Percentiles rank a stretch among this genome's conserved stretches.
Evolutionary conservation across 805 yeast species (phyloP).

Genomic region (Sugiyamaella marilandica): DNA sequence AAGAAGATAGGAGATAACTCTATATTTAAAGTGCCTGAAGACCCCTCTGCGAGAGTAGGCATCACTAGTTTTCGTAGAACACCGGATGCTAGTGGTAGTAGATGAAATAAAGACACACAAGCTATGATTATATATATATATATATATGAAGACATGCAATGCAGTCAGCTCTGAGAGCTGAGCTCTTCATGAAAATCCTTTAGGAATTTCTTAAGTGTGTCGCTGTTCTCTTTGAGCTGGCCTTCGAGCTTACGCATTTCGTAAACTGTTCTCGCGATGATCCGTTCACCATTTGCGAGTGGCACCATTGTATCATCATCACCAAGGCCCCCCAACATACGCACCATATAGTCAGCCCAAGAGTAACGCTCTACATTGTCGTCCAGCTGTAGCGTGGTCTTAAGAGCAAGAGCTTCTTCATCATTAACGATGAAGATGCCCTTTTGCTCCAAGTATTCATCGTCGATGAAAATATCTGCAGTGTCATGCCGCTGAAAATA

Average conservation of each 20-base stretch:
- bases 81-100: background rate
- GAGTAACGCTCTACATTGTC: too few species aligned
- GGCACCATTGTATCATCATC: background rate
- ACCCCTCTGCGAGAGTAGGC: conserved; percentile 19
- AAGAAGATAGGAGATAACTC: conserved; percentile 22
- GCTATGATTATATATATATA: too few species aligned
- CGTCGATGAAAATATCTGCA: too few species aligned
- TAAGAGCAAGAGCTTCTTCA: too few species aligned
- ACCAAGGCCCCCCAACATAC: background rate
- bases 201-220: too few species aligned
- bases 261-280: background rate
- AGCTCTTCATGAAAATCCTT: too few species aligned
- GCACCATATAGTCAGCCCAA: background rate
- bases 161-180: background rate
- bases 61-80: conserved; percentile 5
- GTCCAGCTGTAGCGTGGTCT: too few species aligned
- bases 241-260: too few species aligned
- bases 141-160: background rate
- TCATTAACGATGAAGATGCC: too few species aligned
- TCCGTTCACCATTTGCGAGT: background rate
- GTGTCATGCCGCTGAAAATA: too few species aligned
- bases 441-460: too few species aligned
- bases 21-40: conserved; percentile 24
- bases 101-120: background rate
- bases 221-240: too few species aligned